Conservation (phyloP, 2,329 filamentous ascomycete genomes). For the Ascochyta viciae-villosae region DNA sequence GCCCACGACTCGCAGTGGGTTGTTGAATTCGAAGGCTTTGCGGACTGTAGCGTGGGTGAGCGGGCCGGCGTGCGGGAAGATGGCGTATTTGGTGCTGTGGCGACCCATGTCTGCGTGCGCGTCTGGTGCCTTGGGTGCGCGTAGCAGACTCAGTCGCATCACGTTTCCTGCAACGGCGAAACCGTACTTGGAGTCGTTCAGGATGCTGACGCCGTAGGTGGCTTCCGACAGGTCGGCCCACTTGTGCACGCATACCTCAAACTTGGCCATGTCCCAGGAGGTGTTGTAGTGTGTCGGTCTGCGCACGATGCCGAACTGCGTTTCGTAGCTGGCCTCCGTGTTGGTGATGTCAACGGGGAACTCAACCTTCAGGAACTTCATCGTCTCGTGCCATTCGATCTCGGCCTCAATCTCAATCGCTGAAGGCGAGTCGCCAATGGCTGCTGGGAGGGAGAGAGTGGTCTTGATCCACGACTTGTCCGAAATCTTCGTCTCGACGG, state of each 20-base stretch:
- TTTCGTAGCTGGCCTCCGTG: slow-evolving; percentile 93
- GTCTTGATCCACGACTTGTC: slow-evolving; percentile 85
- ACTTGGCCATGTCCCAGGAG: slow-evolving; percentile 96
- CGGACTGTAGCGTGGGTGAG: slow-evolving; percentile 77
- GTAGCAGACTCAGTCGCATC: slow-evolving; percentile 87
- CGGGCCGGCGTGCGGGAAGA: slow-evolving; percentile 80
- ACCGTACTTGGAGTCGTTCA: slow-evolving; percentile 96
- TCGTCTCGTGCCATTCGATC: slow-evolving; percentile 96
- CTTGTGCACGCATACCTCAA: slow-evolving; percentile 95
- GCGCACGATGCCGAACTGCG: slow-evolving; percentile 86
- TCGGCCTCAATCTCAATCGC: slow-evolving; percentile 81
- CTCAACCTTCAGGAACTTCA: slow-evolving; percentile 98
- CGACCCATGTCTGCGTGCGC: slow-evolving; percentile 92
- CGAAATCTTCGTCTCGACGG: slow-evolving; percentile 87
- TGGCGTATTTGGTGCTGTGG: slow-evolving; percentile 87
- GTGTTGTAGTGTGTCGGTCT: slow-evolving; percentile 98
- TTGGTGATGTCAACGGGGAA: slow-evolving; percentile 93
- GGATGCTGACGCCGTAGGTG: slow-evolving; percentile 87
- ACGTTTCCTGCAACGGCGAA: slow-evolving; percentile 88
- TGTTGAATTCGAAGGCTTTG: slow-evolving; percentile 90
- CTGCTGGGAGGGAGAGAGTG: slow-evolving; percentile 79
- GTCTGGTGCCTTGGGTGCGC: slow-evolving; percentile 90
- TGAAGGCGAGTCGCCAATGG: slow-evolving; percentile 68
- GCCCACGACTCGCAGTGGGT: slow-evolving; percentile 68
- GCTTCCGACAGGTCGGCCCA: slow-evolving; percentile 90